Evolutionary conservation across 768 basidiomycete species (phyloP).

Genomic region (Suillus weaverae): DNA sequence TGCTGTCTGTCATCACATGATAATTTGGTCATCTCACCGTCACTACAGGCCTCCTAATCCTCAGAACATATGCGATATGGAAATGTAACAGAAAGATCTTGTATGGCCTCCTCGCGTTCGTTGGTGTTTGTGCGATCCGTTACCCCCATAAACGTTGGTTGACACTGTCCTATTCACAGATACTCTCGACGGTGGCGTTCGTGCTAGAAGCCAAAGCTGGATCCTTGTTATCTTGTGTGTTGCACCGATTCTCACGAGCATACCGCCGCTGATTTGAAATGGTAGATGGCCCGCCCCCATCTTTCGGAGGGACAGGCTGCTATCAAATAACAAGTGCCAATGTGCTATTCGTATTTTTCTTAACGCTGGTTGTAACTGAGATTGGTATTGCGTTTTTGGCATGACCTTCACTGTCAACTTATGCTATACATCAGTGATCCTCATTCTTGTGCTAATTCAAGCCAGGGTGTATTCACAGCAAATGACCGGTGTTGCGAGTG

Average conservation of each 20-base stretch:
- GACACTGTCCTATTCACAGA: neutral
- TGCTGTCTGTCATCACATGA: neutral
- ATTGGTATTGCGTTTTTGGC: neutral
- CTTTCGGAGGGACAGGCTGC: neutral
- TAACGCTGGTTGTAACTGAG: constrained; percentile 1
- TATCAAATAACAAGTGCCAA: neutral
- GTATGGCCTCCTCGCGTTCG: constrained; percentile 3
- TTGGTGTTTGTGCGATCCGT: neutral
- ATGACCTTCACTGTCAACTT: neutral
- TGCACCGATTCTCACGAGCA: neutral
- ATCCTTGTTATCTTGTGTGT: constrained; percentile 1
- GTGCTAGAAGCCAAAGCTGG: constrained; percentile 3
- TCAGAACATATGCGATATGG: constrained; percentile 11
- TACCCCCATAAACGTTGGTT: neutral
- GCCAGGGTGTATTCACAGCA: neutral
- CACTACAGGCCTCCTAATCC: constrained; percentile 7
- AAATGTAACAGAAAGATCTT: constrained; percentile 6
- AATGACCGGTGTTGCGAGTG: neutral
- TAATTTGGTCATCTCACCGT: neutral
- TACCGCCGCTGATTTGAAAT: neutral
- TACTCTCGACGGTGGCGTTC: constrained; percentile 1
- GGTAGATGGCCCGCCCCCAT: constrained; percentile 8
- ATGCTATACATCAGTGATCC: neutral
- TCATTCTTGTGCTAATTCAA: neutral
- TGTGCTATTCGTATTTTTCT: neutral